Evolutionary conservation across 805 yeast genomes (phyloP).

Genomic region (Candida oleophila): DNA sequence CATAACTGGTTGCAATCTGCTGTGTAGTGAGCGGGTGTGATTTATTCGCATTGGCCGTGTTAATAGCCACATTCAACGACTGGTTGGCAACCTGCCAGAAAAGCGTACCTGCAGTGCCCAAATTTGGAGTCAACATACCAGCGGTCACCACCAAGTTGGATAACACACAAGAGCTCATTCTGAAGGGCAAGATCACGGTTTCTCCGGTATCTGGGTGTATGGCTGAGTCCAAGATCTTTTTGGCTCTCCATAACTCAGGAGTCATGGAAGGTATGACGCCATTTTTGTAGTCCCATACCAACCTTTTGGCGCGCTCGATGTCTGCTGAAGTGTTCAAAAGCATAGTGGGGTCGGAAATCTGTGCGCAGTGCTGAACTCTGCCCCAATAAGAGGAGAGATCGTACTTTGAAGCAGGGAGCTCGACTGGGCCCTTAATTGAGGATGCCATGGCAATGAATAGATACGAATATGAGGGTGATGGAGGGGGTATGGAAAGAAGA

Average conservation of each 20-base stretch:
- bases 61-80: constrained; percentile 93
- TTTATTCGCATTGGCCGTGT: constrained; percentile 94
- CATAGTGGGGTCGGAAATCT: constrained; percentile 90
- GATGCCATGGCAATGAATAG: constrained; percentile 87
- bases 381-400: constrained; percentile 88
- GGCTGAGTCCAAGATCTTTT: constrained; percentile 83
- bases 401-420: constrained; percentile 76
- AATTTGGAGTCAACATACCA: constrained; percentile 95
- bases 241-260: constrained; percentile 86
- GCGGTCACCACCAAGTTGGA: constrained; percentile 93
- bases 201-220: constrained; percentile 97
- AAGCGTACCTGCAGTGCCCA: constrained; percentile 85
- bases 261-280: constrained; percentile 66
- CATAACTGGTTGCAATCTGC: constrained; percentile 77
- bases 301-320: constrained; percentile 59
- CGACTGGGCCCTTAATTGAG: constrained; percentile 76
- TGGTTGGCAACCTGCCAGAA: constrained; percentile 99
- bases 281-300: constrained; percentile 70
- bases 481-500: background rate
- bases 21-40: constrained; percentile 82
- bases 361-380: constrained; percentile 91
- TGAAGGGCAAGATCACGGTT: constrained; percentile 86
- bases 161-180: constrained; percentile 95
- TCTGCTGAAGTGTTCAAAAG: constrained; percentile 67
- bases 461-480: too few species aligned